Evolutionary conservation across 768 basidiomycete species (phyloP).

Genomic region (Hirschioporus abietinus): DNA sequence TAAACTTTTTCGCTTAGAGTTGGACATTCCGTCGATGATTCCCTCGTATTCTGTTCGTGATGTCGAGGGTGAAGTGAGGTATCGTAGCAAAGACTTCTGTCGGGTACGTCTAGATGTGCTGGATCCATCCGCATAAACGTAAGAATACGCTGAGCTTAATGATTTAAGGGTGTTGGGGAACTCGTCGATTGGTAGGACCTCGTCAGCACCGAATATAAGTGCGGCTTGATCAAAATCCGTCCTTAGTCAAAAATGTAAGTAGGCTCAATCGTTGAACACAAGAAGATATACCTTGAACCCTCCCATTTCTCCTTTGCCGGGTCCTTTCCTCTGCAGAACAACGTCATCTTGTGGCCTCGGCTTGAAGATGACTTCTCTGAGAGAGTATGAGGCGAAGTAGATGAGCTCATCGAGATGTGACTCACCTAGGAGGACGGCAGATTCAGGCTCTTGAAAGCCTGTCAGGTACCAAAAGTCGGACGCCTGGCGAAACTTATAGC

Average conservation of each 20-base stretch:
- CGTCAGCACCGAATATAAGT: constrained; percentile 72
- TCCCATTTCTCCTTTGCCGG: constrained; percentile 85
- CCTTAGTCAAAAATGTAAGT: constrained; percentile 24
- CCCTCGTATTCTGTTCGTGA: constrained; percentile 45
- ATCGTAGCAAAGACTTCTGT: constrained; percentile 53
- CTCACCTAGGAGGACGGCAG: constrained; percentile 79
- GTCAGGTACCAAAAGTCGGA: constrained; percentile 96
- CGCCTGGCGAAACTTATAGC: constrained; percentile 92
- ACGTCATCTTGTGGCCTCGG: constrained; percentile 79
- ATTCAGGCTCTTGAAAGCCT: constrained; percentile 90
- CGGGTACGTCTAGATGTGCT: constrained; percentile 37
- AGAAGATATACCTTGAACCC: constrained; percentile 56
- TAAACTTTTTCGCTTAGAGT: constrained; percentile 44
- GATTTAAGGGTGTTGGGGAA: constrained; percentile 57
- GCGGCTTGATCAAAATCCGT: constrained; percentile 64
- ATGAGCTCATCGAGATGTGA: background rate
- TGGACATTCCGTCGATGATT: constrained; percentile 48
- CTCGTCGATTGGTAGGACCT: constrained; percentile 50
- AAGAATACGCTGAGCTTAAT: constrained; percentile 39
- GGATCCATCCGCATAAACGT: constrained; percentile 38
- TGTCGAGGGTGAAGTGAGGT: constrained; percentile 30
- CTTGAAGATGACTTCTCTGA: constrained; percentile 66
- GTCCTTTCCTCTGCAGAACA: constrained; percentile 79
- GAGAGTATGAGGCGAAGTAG: constrained; percentile 1
- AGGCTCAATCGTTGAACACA: background rate